phyloP scores from a whole-genome alignment of 2,329 filamentous ascomycete genomes.

The Cladosporium sp. region DNA sequence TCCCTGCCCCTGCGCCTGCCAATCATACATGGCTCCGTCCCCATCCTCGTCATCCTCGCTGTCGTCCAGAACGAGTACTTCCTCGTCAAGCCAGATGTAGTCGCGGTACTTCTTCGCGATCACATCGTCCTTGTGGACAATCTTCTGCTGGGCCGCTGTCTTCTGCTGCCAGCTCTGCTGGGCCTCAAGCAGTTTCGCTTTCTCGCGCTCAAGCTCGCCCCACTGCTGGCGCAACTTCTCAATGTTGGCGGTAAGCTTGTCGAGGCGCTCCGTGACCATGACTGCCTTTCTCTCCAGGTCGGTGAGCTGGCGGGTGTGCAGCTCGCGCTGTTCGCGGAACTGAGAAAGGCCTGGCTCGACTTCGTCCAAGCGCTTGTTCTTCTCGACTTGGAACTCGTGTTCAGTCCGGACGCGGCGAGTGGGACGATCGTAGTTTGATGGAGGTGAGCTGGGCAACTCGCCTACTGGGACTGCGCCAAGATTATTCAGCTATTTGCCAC shows the following conservation, averaged over 20 bases:
- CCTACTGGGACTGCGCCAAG: background rate
- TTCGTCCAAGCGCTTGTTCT: background rate
- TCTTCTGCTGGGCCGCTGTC: background rate
- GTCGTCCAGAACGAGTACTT: constrained; percentile 9
- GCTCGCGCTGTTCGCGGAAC: constrained; percentile 1
- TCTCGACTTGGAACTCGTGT: background rate
- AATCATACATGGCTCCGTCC: background rate
- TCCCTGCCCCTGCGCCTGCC: background rate
- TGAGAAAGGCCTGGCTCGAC: background rate
- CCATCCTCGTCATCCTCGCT: constrained; percentile 4
- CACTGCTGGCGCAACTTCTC: constrained; percentile 10
- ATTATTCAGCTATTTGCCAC: background rate
- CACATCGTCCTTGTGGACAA: constrained; percentile 4
- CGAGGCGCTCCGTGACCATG: constrained; percentile 11
- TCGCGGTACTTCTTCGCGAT: background rate
- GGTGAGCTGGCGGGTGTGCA: background rate
- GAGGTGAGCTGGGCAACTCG: background rate
- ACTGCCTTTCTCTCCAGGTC: background rate
- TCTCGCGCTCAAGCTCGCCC: constrained; percentile 13
- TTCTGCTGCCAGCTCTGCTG: constrained; percentile 5
- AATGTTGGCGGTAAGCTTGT: background rate
- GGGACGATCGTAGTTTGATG: background rate
- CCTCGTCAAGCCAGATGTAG: background rate
- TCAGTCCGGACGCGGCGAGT: background rate
- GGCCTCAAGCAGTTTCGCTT: background rate